Evolutionary conservation across 2,329 filamentous ascomycete species (phyloP).

Genomic region (Huntiella savannae): DNA sequence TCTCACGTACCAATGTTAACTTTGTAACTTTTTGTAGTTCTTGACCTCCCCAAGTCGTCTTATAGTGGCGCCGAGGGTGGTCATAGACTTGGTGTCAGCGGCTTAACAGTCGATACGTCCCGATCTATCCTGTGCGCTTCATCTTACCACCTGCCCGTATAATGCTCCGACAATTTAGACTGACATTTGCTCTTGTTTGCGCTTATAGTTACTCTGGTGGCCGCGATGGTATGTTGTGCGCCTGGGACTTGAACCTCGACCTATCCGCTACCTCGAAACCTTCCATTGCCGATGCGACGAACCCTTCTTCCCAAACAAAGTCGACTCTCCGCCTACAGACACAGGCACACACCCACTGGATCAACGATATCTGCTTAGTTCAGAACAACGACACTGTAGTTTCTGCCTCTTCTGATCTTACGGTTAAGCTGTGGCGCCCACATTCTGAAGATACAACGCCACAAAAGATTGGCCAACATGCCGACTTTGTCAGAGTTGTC

Average conservation of each 20-base stretch:
- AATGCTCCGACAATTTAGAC: slow-evolving; percentile 7
- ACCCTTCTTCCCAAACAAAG: slow-evolving; percentile 24
- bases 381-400: slow-evolving; percentile 63
- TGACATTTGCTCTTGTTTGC: slow-evolving; percentile 6
- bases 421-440: slow-evolving; percentile 83
- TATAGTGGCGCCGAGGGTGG: slow-evolving; percentile 47
- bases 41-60: slow-evolving; percentile 38
- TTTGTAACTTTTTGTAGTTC: slow-evolving; percentile 23
- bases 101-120: slow-evolving; percentile 66
- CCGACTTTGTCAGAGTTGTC: slow-evolving; percentile 90
- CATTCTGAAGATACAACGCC: slow-evolving; percentile 30
- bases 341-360: slow-evolving; percentile 81
- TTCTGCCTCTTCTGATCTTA: slow-evolving; percentile 82
- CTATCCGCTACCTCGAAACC: slow-evolving; percentile 23
- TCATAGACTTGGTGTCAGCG: slow-evolving; percentile 87
- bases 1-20: background rate
- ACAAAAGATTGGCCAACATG: slow-evolving; percentile 73
- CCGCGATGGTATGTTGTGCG: slow-evolving; percentile 85
- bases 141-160: slow-evolving; percentile 9
- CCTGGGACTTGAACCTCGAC: slow-evolving; percentile 74
- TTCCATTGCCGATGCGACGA: slow-evolving; percentile 13
- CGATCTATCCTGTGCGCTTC: slow-evolving; percentile 65
- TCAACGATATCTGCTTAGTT: slow-evolving; percentile 76
- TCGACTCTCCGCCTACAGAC: slow-evolving; percentile 42
- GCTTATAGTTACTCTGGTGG: slow-evolving; percentile 74